phyloP scores from a whole-genome alignment of 345 rosid species.

The Durio zibethinus region DNA sequence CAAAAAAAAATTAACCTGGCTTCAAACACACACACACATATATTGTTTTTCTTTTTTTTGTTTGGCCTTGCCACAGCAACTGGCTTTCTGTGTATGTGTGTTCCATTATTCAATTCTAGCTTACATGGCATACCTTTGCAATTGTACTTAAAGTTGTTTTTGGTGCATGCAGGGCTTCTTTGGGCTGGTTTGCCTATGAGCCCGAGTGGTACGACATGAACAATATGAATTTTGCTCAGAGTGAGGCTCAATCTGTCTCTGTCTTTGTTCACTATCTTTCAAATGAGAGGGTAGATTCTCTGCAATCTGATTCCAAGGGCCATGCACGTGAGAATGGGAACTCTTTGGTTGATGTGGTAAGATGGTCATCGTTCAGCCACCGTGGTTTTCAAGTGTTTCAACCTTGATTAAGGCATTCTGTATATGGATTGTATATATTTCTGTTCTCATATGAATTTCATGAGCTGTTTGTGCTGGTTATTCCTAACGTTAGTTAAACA shows the following conservation, averaged over 20 bases:
- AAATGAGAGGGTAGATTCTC: conserved; percentile 57
- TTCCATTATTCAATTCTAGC: neutral
- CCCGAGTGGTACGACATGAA: conserved; percentile 84
- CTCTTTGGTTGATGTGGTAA: conserved; percentile 61
- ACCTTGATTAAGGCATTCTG: neutral
- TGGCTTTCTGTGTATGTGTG: neutral
- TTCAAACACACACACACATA: neutral
- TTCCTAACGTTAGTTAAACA: conserved; percentile 18
- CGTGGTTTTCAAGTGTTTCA: conserved; percentile 3
- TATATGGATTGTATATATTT: conserved; percentile 3
- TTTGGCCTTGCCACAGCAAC: neutral
- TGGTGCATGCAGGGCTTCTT: conserved; percentile 62
- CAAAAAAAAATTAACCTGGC: neutral
- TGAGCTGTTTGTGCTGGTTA: conserved; percentile 16
- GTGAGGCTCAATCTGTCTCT: conserved; percentile 86
- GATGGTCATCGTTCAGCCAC: conserved; percentile 7
- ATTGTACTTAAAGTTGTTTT: conserved; percentile 22
- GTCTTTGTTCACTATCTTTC: conserved; percentile 76
- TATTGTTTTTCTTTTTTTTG: neutral
- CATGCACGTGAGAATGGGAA: conserved; percentile 52
- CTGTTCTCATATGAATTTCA: neutral
- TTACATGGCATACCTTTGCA: conserved; percentile 5
- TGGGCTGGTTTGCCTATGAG: conserved; percentile 98
- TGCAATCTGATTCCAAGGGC: conserved; percentile 64
- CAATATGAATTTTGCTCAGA: conserved; percentile 60